These are phyloP conservation scores for Pestalotiopsis sp. DNA, from an alignment of 2,329 filamentous ascomycete species.

Conservation along the genomic window DNA sequence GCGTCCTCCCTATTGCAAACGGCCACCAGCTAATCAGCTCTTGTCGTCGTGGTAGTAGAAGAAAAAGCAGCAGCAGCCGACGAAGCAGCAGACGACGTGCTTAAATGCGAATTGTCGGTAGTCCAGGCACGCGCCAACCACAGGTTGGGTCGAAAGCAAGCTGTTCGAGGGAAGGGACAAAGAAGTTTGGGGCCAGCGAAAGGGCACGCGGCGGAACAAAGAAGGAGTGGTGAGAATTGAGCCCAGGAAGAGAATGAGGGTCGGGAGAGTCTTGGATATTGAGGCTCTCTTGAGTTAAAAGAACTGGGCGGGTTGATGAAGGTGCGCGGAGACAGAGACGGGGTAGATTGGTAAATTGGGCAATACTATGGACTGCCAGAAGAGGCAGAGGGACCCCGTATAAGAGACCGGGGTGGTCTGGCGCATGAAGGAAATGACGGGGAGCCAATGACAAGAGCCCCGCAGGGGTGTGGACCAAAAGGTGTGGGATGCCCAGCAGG, in stretches of 20 bases:
- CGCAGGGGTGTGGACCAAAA: neutral
- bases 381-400: conserved; percentile 6
- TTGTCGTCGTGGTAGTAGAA: neutral
- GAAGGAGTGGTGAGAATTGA: neutral
- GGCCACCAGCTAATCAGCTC: neutral
- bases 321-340: conserved; percentile 1
- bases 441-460: conserved; percentile 11
- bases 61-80: neutral
- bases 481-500: neutral
- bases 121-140: neutral
- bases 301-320: neutral
- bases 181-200: neutral
- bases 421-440: conserved; percentile 11
- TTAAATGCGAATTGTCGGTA: neutral
- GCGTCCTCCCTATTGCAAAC: neutral
- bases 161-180: neutral
- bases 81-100: neutral
- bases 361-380: conserved; percentile 5
- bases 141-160: neutral
- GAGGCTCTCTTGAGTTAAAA: conserved; percentile 7
- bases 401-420: conserved; percentile 3
- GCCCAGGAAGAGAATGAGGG: conserved; percentile 5
- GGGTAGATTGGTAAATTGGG: neutral
- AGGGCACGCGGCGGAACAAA: neutral
- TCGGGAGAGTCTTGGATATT: conserved; percentile 1